Evolutionary conservation across 768 basidiomycete genomes (phyloP), one percentile per base, ranked within the genome.

Genomic region (Psilocybe azurescens): DNA sequence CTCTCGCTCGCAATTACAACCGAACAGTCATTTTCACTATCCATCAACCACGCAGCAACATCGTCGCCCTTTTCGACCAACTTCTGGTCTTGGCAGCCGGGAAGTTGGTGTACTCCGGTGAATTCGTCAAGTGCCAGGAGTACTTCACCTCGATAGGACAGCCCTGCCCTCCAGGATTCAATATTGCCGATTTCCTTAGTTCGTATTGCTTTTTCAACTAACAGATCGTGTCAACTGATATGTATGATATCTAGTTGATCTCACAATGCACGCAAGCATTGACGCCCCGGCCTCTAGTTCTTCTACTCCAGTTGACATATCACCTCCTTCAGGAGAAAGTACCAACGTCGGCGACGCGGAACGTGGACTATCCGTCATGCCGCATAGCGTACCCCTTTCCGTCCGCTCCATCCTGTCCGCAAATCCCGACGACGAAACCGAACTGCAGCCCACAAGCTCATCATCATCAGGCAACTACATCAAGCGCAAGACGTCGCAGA

Each of bases 21-120:
- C 89, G 97, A 36, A 99, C 96, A 0, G 94, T 99, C 54, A 83
- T 99, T 60, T 97, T 99, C 78, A 99, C 97, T 0, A 99, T 99
- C 59, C 97, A 99, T 69, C 97, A 99, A 74, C 97, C 97, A 13
- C 89, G 97, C 54, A 95, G 94, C 73, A 98, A 98, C 75, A 99
- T 99, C 67, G 96, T 99, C 13, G 89, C 94, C 0, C 79, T 99
- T 11, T 99, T 99, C 67, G 97, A 99, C 72, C 90, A 96, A 63
- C 82, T 99, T 32, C 75, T 99, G 2, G 79, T 99, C 2, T 82
- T 99, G 16, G 93, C 93, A 0, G 83, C 86, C 54, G 97, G 97
- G 2, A 91, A 88, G 69, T 75, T 90, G 7, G 89, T 96, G 5
- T 97, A 95, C 75, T 90, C 91, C 3, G 95, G 95, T 11, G 89